phyloP scores from a whole-genome alignment of 1,139 yeast species.

The Taphrina communis region DNA sequence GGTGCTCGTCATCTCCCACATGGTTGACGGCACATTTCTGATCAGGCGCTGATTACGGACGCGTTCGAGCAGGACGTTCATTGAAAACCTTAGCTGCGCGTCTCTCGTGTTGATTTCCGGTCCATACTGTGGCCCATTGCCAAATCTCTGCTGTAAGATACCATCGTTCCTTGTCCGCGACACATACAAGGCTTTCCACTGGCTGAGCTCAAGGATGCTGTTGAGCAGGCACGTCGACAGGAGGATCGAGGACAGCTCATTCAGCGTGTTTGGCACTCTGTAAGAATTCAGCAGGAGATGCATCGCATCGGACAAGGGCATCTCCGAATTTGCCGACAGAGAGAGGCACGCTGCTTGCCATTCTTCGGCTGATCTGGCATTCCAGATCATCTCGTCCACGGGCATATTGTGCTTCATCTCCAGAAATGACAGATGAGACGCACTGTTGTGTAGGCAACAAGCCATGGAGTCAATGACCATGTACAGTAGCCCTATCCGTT shows the following conservation, averaged over 20 bases:
- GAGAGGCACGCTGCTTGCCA: slow-evolving; percentile 22
- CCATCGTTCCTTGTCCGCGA: not conserved
- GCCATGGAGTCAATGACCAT: slow-evolving; percentile 12
- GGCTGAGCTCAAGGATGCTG: slow-evolving; percentile 14
- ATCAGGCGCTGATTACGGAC: slow-evolving; percentile 13
- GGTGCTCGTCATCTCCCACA: slow-evolving; percentile 29
- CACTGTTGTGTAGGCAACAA: slow-evolving; percentile 3
- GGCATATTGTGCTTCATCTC: slow-evolving; percentile 30
- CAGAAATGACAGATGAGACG: not conserved
- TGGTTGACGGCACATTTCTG: not conserved
- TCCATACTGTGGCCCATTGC: slow-evolving; percentile 2
- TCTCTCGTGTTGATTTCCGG: slow-evolving; percentile 19
- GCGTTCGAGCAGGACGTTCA: slow-evolving; percentile 24
- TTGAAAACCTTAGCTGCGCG: slow-evolving; percentile 24
- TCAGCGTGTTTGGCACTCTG: slow-evolving; percentile 10
- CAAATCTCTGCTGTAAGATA: slow-evolving; percentile 3
- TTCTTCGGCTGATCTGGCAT: slow-evolving; percentile 22
- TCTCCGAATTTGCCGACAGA: slow-evolving; percentile 13
- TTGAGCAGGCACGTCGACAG: slow-evolving; percentile 21
- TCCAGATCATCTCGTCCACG: slow-evolving; percentile 28
- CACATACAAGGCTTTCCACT: slow-evolving; percentile 19
- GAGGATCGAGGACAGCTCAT: slow-evolving; percentile 24
- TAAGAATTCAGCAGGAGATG: slow-evolving; percentile 23
- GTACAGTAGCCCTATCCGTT: slow-evolving; percentile 1
- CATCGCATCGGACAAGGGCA: slow-evolving; percentile 17